phyloP scores from a whole-genome alignment of 108 stramenopile genomes.

The Cyclotella choctawhatcheeana region DNA sequence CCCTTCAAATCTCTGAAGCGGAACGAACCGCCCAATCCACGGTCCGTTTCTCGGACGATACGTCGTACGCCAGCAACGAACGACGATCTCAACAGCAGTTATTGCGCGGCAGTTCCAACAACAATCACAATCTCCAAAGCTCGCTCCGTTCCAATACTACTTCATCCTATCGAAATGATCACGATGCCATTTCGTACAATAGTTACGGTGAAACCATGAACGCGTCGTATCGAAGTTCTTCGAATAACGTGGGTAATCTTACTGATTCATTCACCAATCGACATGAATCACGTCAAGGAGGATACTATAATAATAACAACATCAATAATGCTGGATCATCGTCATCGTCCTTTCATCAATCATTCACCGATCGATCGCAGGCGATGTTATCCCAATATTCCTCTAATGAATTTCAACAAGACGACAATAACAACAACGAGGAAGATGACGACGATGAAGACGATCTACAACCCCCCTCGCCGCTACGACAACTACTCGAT shows the following conservation, averaged over 20 bases:
- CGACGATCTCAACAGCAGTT: no score
- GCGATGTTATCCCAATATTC: conserved; percentile 3
- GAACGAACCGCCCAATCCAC: background rate
- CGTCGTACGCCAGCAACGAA: no score
- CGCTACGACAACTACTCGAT: conserved; percentile 54
- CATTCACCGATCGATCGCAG: background rate
- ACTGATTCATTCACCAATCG: background rate
- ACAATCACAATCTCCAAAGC: background rate
- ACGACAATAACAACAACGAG: background rate
- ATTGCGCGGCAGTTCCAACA: no score
- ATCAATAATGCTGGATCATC: background rate
- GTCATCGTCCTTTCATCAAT: background rate
- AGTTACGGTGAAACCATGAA: background rate
- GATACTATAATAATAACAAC: background rate
- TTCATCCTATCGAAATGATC: background rate
- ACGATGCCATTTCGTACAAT: background rate
- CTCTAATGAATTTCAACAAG: background rate
- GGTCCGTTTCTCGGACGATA: conserved; percentile 7
- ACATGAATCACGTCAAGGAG: background rate
- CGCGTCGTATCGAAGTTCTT: background rate
- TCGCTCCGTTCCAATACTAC: background rate
- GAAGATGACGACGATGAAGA: conserved; percentile 18
- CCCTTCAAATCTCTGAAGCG: background rate
- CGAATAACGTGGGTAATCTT: background rate
- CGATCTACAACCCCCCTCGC: conserved; percentile 36